These are phyloP conservation scores for Neurospora tetraspora DNA, from an alignment of 495 filamentous ascomycete genomes.

Conservation along the genomic window DNA sequence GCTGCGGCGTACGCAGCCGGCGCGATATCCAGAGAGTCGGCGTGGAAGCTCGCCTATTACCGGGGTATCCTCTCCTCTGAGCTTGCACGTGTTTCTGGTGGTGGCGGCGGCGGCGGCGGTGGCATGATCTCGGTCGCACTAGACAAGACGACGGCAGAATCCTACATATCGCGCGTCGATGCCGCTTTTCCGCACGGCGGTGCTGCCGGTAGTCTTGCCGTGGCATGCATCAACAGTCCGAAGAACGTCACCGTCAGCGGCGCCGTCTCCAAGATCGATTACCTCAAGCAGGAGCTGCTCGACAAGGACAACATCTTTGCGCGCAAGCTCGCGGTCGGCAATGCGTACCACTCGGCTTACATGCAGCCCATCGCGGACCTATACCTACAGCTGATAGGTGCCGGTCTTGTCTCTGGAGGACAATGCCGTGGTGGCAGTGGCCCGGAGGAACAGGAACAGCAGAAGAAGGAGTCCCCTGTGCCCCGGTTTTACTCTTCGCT, in stretches of 20 bases:
- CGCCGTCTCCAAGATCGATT: conserved; percentile 23
- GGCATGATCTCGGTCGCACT: conserved; percentile 29
- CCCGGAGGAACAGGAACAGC: too few relatives aligned
- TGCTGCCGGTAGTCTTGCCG: not conserved
- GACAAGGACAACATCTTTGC: conserved; percentile 21
- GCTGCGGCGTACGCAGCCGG: conserved; percentile 37
- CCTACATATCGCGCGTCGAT: not conserved
- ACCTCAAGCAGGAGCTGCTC: conserved; percentile 14
- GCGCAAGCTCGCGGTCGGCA: conserved; percentile 22
- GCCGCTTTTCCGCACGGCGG: not conserved
- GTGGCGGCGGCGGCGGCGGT: conserved; percentile 16
- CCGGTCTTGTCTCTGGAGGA: not conserved
- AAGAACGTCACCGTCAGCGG: conserved; percentile 38
- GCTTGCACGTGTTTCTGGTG: not conserved
- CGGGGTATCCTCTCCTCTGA: conserved; percentile 20
- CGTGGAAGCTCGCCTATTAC: conserved; percentile 41
- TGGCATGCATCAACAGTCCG: conserved; percentile 43
- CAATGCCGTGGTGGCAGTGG: too few relatives aligned
- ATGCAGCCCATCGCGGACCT: conserved; percentile 30
- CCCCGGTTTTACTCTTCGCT: conserved; percentile 6
- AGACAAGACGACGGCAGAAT: not conserved
- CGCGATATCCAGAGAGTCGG: conserved; percentile 30
- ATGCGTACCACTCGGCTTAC: conserved; percentile 37
- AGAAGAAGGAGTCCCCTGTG: too few relatives aligned
- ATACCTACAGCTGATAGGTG: conserved; percentile 13